These are phyloP conservation scores for Xylaria sp. DNA, from an alignment of 495 filamentous ascomycete species.

Conservation along the genomic window DNA sequence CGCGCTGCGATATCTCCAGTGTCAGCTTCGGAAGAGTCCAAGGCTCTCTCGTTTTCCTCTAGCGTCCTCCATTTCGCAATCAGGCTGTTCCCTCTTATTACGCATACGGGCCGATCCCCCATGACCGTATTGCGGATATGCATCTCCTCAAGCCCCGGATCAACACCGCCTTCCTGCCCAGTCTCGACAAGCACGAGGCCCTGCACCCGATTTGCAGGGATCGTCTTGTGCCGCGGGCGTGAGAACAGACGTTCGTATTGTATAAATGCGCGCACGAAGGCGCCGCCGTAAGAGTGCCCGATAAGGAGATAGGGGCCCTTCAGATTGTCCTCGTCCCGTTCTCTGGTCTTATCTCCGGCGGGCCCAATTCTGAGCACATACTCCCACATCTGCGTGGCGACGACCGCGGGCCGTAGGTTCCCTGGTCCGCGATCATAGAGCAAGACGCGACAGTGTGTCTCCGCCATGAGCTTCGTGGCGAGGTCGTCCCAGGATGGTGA, in stretches of 20 bases:
- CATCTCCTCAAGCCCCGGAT: conserved; percentile 47
- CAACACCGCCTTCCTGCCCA: conserved; percentile 51
- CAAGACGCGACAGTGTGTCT: conserved; percentile 41
- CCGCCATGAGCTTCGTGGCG: conserved; percentile 37
- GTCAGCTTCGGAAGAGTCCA: neutral
- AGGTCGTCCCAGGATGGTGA: conserved; percentile 53
- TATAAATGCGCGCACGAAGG: conserved; percentile 56
- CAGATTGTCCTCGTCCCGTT: conserved; percentile 43
- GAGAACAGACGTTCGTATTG: neutral
- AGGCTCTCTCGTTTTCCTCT: conserved; percentile 22
- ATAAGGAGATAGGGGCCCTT: conserved; percentile 51
- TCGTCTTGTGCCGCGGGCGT: neutral
- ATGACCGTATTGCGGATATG: conserved; percentile 48
- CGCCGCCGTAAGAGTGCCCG: conserved; percentile 61
- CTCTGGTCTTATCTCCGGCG: conserved; percentile 37
- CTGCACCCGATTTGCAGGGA: conserved; percentile 11
- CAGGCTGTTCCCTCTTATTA: conserved; percentile 36
- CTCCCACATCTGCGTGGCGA: conserved; percentile 28
- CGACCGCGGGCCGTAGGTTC: conserved; percentile 29
- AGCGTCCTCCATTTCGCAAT: conserved; percentile 30
- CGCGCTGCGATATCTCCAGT: neutral
- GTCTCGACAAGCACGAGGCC: conserved; percentile 44
- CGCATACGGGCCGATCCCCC: conserved; percentile 41
- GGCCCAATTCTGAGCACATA: conserved; percentile 21
- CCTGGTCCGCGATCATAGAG: conserved; percentile 49